Base-by-base conservation (phyloP, 768 basidiomycete species). In the Mycena olivaceomarginata region DNA sequence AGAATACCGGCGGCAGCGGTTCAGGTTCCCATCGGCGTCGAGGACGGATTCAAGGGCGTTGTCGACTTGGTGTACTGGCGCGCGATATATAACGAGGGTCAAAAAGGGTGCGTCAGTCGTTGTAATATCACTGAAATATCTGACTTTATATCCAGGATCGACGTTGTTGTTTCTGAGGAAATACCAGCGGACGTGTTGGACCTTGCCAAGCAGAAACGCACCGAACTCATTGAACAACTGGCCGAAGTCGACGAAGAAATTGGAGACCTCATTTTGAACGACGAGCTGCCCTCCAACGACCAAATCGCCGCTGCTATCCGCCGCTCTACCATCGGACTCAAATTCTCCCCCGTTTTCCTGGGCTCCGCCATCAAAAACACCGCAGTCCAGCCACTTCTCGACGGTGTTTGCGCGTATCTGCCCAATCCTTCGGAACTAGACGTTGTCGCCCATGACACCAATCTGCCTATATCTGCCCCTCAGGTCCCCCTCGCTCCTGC, bases 281-380 rank as follows among this genome's bases (percentile, higher is more conserved):
- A 99, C 83, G 91, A 94, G 78, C 89, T 89, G 2, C 96, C 97
- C 22, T 91, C 89, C 70, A 91, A 92, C 71, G 84, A 85, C 40
- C 95, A 98, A 84, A 92, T 99, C 53, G 93, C 93, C 6, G 90
- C 89, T 40, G 98, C 98, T 20, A 94, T 99, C 80, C 93, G 97
- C 22, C 96, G 98, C 46, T 91, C 97, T 4, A 99, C 98, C 1
- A 91, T 97, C 81, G 87, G 90, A 13, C 93, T 97, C 82, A 97
- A 95, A 79, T 99, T 99, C 87, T 95, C 97, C 0, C 98, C 98
- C 1, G 98, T 99, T 69, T 98, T 99, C 87, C 88, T 99, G 75
- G 98, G 98, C 53, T 98, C 97, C 8, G 98, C 98, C 0, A 94
- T 99, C 82, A 99, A 98, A 89, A 99, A 99, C 85, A 98, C 97